These are phyloP conservation scores for Colletotrichum camelliae DNA, from an alignment of 2,329 filamentous ascomycete species.

Conservation along the genomic window DNA sequence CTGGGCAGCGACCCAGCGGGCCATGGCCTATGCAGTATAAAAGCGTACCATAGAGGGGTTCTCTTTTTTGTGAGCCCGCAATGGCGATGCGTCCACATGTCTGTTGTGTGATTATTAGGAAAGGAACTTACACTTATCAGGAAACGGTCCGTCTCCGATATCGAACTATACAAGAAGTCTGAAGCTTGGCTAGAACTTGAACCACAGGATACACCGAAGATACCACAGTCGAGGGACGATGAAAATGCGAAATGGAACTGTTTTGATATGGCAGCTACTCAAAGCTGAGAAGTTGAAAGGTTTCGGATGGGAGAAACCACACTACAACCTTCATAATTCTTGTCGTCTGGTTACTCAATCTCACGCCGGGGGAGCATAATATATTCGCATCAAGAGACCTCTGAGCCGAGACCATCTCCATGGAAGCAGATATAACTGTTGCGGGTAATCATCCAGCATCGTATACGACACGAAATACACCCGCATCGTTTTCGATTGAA, in stretches of 20 bases:
- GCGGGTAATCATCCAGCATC: too few relatives aligned
- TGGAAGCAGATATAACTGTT: fast-evolving
- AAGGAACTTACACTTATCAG: background rate
- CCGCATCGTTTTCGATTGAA: too few relatives aligned
- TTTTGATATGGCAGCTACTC: too few relatives aligned
- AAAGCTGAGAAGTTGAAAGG: background rate
- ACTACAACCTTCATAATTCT: too few relatives aligned
- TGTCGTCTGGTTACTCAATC: fast-evolving
- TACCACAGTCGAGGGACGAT: background rate
- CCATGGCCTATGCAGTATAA: too few relatives aligned
- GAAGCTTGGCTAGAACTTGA: too few relatives aligned
- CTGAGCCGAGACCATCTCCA: fast-evolving
- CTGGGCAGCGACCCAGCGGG: too few relatives aligned
- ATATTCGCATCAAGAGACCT: background rate
- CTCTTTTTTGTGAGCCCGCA: background rate
- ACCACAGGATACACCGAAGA: fast-evolving
- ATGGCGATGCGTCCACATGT: too few relatives aligned
- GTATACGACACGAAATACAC: too few relatives aligned
- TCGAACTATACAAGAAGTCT: fast-evolving
- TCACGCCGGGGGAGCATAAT: background rate
- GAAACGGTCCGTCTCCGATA: fast-evolving
- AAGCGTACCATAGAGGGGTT: background rate
- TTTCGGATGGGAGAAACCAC: background rate
- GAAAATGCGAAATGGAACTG: too few relatives aligned
- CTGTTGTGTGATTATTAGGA: too few relatives aligned